These are phyloP conservation scores for Gentiana straminea DNA, from an alignment of 257 asterid species.

Conservation along the genomic window DNA sequence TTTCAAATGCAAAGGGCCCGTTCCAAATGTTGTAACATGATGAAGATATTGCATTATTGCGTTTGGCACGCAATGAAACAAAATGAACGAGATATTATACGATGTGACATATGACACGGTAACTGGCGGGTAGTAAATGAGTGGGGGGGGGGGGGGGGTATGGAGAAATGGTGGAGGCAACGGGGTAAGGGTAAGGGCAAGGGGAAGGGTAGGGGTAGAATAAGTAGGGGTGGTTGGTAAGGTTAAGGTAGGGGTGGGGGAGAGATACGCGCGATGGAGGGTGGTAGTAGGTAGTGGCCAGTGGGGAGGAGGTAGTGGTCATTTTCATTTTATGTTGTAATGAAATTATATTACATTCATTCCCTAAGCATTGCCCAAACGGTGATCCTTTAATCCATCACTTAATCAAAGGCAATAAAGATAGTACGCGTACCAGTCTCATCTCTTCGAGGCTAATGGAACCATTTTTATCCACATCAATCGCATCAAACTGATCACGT, in stretches of 20 bases:
- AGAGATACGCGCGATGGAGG: conserved; percentile 1
- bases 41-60: conserved; percentile 5
- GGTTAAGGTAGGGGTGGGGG: too few species aligned
- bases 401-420: neutral
- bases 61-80: neutral
- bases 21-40: conserved; percentile 4
- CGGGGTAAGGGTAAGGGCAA: too few species aligned
- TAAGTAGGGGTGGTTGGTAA: too few species aligned
- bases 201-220: too few species aligned
- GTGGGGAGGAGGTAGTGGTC: conserved; percentile 4
- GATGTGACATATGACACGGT: too few species aligned
- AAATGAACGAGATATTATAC: neutral
- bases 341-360: too few species aligned
- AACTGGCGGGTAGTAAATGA: too few species aligned
- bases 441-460: conserved; percentile 90
- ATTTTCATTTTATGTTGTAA: too few species aligned
- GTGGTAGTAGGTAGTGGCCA: conserved; percentile 6
- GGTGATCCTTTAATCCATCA: neutral
- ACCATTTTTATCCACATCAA: conserved; percentile 90
- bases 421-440: conserved; percentile 52
- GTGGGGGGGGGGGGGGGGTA: too few species aligned
- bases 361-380: neutral
- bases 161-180: too few species aligned
- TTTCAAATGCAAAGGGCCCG: neutral
- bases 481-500: conserved; percentile 87